Evolutionary conservation across 495 filamentous ascomycete genomes (phyloP).

Genomic region (Tuber aestivum): DNA sequence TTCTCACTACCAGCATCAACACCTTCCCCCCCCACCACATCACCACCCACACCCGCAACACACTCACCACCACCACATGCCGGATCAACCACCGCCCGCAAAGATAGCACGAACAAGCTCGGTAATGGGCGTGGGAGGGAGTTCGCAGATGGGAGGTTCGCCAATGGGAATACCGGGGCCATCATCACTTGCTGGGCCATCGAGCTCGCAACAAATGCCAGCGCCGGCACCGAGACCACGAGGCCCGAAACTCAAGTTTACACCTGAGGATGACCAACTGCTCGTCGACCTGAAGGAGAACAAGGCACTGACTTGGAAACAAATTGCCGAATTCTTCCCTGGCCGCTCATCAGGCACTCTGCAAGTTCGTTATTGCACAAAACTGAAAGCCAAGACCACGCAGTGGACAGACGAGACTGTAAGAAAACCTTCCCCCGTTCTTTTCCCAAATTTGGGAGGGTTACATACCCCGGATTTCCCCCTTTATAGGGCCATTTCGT

Average conservation of each 20-base stretch:
- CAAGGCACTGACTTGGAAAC: slow-evolving; percentile 88
- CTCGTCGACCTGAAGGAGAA: slow-evolving; percentile 86
- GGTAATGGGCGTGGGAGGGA: slow-evolving; percentile 46
- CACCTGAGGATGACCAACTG: slow-evolving; percentile 76
- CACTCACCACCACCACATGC: slow-evolving; percentile 40
- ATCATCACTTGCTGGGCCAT: slow-evolving; percentile 34
- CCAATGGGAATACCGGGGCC: slow-evolving; percentile 68
- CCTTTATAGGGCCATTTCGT: slow-evolving; percentile 8
- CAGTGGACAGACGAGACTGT: slow-evolving; percentile 89
- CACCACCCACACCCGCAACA: slow-evolving; percentile 38
- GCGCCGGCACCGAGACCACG: slow-evolving; percentile 65
- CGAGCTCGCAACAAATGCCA: slow-evolving; percentile 50
- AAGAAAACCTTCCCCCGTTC: slow-evolving; percentile 44
- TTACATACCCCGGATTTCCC: slow-evolving; percentile 13
- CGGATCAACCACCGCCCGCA: slow-evolving; percentile 38
- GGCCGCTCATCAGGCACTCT: slow-evolving; percentile 79
- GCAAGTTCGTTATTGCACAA: slow-evolving; percentile 90
- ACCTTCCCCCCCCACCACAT: slow-evolving; percentile 29
- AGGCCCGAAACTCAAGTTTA: slow-evolving; percentile 84
- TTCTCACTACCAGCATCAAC: slow-evolving; percentile 35
- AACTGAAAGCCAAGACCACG: slow-evolving; percentile 85
- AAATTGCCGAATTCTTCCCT: slow-evolving; percentile 91
- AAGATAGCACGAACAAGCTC: slow-evolving; percentile 39
- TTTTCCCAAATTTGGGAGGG: slow-evolving; percentile 14
- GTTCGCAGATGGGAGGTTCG: slow-evolving; percentile 48